Evolutionary conservation across 495 filamentous ascomycete species (phyloP).

Genomic region (Copromyces sp.): DNA sequence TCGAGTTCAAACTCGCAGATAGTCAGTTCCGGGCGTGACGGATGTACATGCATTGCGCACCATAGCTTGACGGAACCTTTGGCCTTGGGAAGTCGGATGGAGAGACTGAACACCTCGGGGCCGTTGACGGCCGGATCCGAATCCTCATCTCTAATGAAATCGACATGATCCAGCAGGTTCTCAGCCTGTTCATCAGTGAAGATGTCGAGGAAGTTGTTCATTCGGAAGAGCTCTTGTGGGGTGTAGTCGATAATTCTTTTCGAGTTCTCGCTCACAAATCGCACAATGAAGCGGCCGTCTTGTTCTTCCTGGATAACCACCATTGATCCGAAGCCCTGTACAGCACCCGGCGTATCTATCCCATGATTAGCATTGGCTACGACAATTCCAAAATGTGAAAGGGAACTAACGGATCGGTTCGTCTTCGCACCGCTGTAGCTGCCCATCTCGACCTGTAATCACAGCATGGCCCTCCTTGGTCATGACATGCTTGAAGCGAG

Average conservation of each 20-base stretch:
- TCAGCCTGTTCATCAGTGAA: slow-evolving; percentile 74
- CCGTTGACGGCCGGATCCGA: slow-evolving; percentile 62
- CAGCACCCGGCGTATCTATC: slow-evolving; percentile 66
- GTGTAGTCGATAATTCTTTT: slow-evolving; percentile 66
- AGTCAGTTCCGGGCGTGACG: slow-evolving; percentile 54
- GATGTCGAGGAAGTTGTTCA: slow-evolving; percentile 70
- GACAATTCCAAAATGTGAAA: background rate
- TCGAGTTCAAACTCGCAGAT: slow-evolving; percentile 92
- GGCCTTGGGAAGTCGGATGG: slow-evolving; percentile 46
- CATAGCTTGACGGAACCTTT: slow-evolving; percentile 55
- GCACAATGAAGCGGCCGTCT: slow-evolving; percentile 58
- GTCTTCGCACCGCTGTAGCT: slow-evolving; percentile 74
- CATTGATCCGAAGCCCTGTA: slow-evolving; percentile 76
- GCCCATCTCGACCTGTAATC: slow-evolving; percentile 66
- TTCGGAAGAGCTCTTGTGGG: slow-evolving; percentile 64
- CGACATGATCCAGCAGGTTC: slow-evolving; percentile 72
- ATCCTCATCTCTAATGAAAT: slow-evolving; percentile 75
- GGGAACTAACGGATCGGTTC: slow-evolving; percentile 58
- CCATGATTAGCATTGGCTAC: background rate
- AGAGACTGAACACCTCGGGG: slow-evolving; percentile 77
- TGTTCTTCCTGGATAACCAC: slow-evolving; percentile 64
- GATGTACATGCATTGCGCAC: slow-evolving; percentile 77
- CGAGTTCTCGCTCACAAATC: slow-evolving; percentile 83
- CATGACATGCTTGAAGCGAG: slow-evolving; percentile 69
- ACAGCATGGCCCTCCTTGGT: slow-evolving; percentile 78